Evolutionary conservation across 2,329 filamentous ascomycete genomes (phyloP).

Genomic region (Aspergillus quadricinctus): DNA sequence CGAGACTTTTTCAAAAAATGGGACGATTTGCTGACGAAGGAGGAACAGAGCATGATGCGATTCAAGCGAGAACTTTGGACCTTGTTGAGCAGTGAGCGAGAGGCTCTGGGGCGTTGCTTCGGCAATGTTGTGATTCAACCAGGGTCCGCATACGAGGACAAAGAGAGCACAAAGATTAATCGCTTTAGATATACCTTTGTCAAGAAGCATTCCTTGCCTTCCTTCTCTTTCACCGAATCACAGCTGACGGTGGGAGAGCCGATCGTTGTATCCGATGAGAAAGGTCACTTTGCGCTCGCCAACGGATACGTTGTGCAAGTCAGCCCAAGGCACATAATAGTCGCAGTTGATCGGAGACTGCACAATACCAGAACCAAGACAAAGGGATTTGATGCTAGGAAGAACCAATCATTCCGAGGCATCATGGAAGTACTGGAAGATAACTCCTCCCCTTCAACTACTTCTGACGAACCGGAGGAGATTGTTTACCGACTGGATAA

Average conservation of each 20-base stretch:
- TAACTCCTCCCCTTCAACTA: conserved; percentile 31
- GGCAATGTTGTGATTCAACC: conserved; percentile 79
- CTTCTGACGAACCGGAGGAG: conserved; percentile 42
- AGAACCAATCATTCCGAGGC: conserved; percentile 82
- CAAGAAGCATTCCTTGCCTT: conserved; percentile 58
- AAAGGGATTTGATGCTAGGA: conserved; percentile 67
- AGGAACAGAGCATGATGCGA: conserved; percentile 86
- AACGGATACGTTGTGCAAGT: conserved; percentile 85
- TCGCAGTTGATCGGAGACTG: conserved; percentile 83
- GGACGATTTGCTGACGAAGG: conserved; percentile 88
- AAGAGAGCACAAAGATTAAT: conserved; percentile 76
- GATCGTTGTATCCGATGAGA: conserved; percentile 92
- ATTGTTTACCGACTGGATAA: conserved; percentile 82
- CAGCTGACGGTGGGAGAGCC: conserved; percentile 84
- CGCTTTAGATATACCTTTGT: conserved; percentile 81
- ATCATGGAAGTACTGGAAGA: conserved; percentile 79
- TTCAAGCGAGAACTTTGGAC: conserved; percentile 91
- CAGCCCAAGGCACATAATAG: conserved; percentile 69
- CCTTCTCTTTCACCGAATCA: conserved; percentile 85
- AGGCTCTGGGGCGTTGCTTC: conserved; percentile 86
- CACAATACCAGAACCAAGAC: conserved; percentile 78
- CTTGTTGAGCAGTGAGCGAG: conserved; percentile 83
- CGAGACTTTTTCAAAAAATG: conserved; percentile 88
- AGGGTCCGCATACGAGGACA: conserved; percentile 66
- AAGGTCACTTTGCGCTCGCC: conserved; percentile 89